A percentile compares a stretch with the other conserved stretches of the same genome.
phyloP scores from a whole-genome alignment of 2,329 filamentous ascomycete genomes.

The Fusarium newnesense region DNA sequence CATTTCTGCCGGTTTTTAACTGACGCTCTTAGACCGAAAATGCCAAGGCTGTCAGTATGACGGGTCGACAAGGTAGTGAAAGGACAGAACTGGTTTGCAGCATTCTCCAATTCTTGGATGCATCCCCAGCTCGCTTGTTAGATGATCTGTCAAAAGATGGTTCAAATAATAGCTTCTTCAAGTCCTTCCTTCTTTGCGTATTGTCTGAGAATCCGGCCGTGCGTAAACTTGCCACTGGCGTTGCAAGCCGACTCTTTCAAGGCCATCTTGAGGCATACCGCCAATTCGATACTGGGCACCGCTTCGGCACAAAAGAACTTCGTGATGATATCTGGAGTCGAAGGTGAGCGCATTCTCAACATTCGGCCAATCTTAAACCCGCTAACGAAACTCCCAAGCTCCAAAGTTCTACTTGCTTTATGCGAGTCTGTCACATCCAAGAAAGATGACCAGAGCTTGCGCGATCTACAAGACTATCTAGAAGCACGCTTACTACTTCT shows the following conservation, averaged over 20 bases:
- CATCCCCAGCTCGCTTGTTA: constrained; percentile 54
- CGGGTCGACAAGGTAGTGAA: constrained; percentile 18
- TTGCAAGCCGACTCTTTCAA: constrained; percentile 60
- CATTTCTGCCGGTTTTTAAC: neutral
- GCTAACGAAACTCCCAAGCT: constrained; percentile 38
- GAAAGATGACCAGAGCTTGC: constrained; percentile 56
- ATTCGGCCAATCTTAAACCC: neutral
- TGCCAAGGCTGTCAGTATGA: constrained; percentile 19
- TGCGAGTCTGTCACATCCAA: constrained; percentile 60
- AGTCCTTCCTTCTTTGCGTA: constrained; percentile 64
- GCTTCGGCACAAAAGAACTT: constrained; percentile 43
- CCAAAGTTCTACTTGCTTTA: constrained; percentile 56
- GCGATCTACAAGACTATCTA: constrained; percentile 65
- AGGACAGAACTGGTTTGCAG: constrained; percentile 46
- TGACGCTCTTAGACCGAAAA: constrained; percentile 26
- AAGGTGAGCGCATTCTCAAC: constrained; percentile 53
- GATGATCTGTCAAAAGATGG: constrained; percentile 45
- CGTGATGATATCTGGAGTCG: constrained; percentile 62
- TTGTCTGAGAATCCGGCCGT: constrained; percentile 62
- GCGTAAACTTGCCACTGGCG: constrained; percentile 58
- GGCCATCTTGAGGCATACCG: constrained; percentile 44
- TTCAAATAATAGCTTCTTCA: constrained; percentile 52
- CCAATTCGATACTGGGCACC: constrained; percentile 39
- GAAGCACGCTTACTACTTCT: constrained; percentile 65
- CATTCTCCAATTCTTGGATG: constrained; percentile 67